Percentiles rank a stretch among this genome's conserved stretches.
phyloP scores from a whole-genome alignment of 1,139 yeast species.

The Pneumocystis sp. region DNA sequence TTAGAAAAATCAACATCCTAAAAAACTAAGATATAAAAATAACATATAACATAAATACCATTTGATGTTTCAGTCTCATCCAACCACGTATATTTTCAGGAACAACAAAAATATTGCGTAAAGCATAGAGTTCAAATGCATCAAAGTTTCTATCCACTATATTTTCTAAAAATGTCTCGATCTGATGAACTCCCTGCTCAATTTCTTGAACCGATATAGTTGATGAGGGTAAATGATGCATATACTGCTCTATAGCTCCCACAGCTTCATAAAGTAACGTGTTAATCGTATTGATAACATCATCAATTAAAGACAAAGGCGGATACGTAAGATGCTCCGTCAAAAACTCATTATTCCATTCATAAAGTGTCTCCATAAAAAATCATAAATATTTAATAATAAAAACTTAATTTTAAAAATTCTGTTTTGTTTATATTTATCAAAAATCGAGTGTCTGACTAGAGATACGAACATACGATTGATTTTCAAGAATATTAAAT shows the following conservation, averaged over 20 bases:
- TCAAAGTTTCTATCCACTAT: conserved; percentile 77
- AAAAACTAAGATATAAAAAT: background rate
- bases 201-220: conserved; percentile 37
- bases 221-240: conserved; percentile 23
- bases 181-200: conserved; percentile 58
- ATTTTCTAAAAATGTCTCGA: conserved; percentile 64
- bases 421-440: background rate
- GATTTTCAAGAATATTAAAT: background rate
- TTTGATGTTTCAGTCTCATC: conserved; percentile 56
- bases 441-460: background rate
- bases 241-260: conserved; percentile 57
- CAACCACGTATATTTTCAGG: conserved; percentile 64
- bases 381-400: background rate
- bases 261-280: conserved; percentile 74
- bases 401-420: background rate
- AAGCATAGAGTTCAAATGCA: conserved; percentile 66
- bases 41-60: conserved; percentile 19
- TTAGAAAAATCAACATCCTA: conserved; percentile 4
- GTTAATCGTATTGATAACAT: conserved; percentile 77
- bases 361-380: background rate
- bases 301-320: conserved; percentile 76
- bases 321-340: conserved; percentile 83
- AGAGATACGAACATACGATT: background rate
- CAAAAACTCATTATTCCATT: conserved; percentile 26
- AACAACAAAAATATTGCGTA: conserved; percentile 59